Evolutionary conservation across 805 yeast species (phyloP), one percentile per base, ranked within the genome.

Genomic region (Candida pini): DNA sequence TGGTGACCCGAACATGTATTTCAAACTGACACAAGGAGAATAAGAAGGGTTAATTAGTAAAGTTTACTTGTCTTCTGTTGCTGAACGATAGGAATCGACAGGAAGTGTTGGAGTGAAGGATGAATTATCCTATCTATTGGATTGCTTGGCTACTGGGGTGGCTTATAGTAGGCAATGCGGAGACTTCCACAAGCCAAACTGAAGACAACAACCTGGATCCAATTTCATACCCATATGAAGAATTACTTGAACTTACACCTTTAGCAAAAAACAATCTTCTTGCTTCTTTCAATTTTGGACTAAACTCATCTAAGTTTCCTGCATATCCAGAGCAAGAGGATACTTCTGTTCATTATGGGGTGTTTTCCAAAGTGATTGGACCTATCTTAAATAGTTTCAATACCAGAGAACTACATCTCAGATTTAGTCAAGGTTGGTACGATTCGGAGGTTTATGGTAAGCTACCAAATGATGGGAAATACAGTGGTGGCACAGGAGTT

Each of bases 351-450:
- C 85, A 81, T 49, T 81, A 78, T 51, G 73, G 73, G 4, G 70
- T 73, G 13, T 89, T 92, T 48, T 97, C 98, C 0, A 74, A 83
- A 40, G 66, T 87, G 1, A 62, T 92, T 7, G 90, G 87, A 4
- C 92, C 95, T 19, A 69, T 90, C 2, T 53, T 92, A 10, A 76
- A 73, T 27, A 59, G 69, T 9, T 73, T 95, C 2, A 67, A 71
- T 39, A 72, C 94, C 0, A 68, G 83, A 35, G 89, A 85, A 49
- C 64, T 92, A 29, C 95, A 86, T 55, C 62, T 92, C 40, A 64
- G 97, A 35, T 92, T 92, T 53, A 74, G 94, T 2, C 95, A 86
- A 57, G 98, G 98, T 0, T 83, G 88, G 78, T 92, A 96, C 90
- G 96, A 92, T 52, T 64, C 89, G 1, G 85, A 81, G 39, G 64